A percentile compares a stretch with the other conserved stretches of the same genome.
These are phyloP conservation scores for Alternaria tenuissima DNA, from an alignment of 2,329 filamentous ascomycete genomes.

Conservation along the genomic window DNA sequence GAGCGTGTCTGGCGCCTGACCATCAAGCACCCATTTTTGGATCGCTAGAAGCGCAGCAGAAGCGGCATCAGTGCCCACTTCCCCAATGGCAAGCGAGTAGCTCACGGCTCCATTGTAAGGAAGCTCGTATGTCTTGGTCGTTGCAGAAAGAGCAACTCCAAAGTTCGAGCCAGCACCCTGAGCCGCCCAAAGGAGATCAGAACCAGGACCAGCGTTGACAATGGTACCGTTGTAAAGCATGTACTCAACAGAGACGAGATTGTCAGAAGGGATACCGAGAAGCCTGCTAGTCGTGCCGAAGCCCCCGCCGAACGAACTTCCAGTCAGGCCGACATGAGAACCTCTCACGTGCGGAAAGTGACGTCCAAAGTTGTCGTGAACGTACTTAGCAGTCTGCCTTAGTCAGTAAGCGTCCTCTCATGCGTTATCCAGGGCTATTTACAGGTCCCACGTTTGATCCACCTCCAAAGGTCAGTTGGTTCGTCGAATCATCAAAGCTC, in stretches of 20 bases:
- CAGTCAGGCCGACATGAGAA: slow-evolving; percentile 17
- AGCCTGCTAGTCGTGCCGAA: slow-evolving; percentile 20
- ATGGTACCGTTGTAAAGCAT: slow-evolving; percentile 22
- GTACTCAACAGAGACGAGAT: slow-evolving; percentile 20
- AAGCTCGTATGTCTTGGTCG: slow-evolving; percentile 15
- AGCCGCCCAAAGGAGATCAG: slow-evolving; percentile 22
- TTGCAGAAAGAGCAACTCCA: slow-evolving; percentile 19
- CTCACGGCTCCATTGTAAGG: slow-evolving; percentile 15
- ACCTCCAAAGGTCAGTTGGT: slow-evolving; percentile 20
- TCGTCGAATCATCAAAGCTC: slow-evolving; percentile 22
- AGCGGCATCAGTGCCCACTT: neutral
- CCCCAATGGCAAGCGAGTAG: slow-evolving; percentile 16
- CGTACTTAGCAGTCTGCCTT: slow-evolving; percentile 7
- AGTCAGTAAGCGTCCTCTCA: neutral
- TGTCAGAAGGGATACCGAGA: slow-evolving; percentile 17
- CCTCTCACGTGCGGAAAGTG: slow-evolving; percentile 23
- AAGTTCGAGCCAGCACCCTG: slow-evolving; percentile 22
- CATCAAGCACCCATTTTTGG: slow-evolving; percentile 22
- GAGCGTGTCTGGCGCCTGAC: slow-evolving; percentile 19
- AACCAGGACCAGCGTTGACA: slow-evolving; percentile 14
- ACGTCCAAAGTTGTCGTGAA: slow-evolving; percentile 13
- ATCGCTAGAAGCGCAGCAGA: slow-evolving; percentile 21
- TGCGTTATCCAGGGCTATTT: neutral
- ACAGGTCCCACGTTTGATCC: slow-evolving; percentile 18
- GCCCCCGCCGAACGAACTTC: slow-evolving; percentile 19